Conservation (phyloP, 768 basidiomycete species). For the Porpolomopsis calyptriformis region DNA sequence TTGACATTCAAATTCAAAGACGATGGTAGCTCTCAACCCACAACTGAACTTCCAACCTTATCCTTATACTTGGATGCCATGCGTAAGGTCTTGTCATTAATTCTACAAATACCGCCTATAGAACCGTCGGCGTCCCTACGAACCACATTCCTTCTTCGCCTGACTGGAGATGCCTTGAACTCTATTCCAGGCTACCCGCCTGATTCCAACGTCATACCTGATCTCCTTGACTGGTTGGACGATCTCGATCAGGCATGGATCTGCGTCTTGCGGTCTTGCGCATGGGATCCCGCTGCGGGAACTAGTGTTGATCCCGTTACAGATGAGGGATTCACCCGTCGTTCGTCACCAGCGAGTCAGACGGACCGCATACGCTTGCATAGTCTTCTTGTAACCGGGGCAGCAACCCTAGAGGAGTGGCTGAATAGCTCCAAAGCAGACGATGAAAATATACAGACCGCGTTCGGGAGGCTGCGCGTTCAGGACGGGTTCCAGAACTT, state of each 20-base stretch:
- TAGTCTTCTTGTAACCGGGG: constrained; percentile 53
- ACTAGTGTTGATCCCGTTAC: constrained; percentile 31
- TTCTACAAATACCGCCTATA: constrained; percentile 66
- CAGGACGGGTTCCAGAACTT: constrained; percentile 55
- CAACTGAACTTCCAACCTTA: constrained; percentile 47
- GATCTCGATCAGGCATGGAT: constrained; percentile 71
- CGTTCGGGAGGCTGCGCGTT: constrained; percentile 41
- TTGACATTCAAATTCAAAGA: constrained; percentile 2
- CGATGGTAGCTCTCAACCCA: constrained; percentile 32
- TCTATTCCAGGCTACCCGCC: constrained; percentile 54
- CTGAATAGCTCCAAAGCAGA: constrained; percentile 25
- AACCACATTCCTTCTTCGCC: constrained; percentile 54
- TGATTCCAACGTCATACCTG: constrained; percentile 31
- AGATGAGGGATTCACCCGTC: constrained; percentile 22
- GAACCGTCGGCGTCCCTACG: constrained; percentile 61
- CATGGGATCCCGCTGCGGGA: constrained; percentile 49
- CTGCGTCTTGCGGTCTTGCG: constrained; percentile 49
- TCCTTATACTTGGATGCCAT: constrained; percentile 47
- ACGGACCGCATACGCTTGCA: constrained; percentile 65
- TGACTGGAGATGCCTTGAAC: constrained; percentile 56
- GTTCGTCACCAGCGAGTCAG: constrained; percentile 44
- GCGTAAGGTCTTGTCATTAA: constrained; percentile 45
- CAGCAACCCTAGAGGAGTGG: constrained; percentile 62
- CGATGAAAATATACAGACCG: constrained; percentile 26
- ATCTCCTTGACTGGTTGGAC: constrained; percentile 56